phyloP scores from a whole-genome alignment of 192 early-diverging fungal genomes.

The Entomortierella chlamydospora region DNA sequence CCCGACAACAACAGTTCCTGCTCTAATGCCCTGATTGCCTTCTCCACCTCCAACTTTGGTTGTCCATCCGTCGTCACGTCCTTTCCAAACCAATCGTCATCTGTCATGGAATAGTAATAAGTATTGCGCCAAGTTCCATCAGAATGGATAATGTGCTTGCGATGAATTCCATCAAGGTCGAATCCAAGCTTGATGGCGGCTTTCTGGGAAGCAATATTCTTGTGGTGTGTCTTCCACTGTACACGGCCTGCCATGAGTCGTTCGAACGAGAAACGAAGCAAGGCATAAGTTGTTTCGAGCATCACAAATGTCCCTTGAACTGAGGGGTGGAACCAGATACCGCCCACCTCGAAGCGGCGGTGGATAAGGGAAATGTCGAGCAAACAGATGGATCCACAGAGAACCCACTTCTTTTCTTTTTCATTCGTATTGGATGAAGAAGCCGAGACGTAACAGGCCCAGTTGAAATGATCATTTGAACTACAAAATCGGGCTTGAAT shows the following conservation, averaged over 20 bases:
- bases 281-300: conserved; percentile 36
- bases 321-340: conserved; percentile 47
- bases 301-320: conserved; percentile 46
- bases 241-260: conserved; percentile 32
- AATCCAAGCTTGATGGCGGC: conserved; percentile 54
- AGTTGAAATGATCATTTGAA: conserved; percentile 11
- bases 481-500: conserved; percentile 13
- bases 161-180: conserved; percentile 31
- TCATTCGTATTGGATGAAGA: background rate
- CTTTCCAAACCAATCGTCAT: conserved; percentile 53
- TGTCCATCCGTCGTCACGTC: conserved; percentile 14
- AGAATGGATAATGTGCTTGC: conserved; percentile 47
- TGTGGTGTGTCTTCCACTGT: conserved; percentile 57
- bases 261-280: conserved; percentile 40
- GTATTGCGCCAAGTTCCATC: conserved; percentile 47
- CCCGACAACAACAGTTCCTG: background rate
- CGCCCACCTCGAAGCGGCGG: conserved; percentile 26
- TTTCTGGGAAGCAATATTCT: conserved; percentile 57
- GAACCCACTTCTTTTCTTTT: conserved; percentile 21
- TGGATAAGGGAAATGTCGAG: conserved; percentile 26
- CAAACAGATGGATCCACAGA: conserved; percentile 35
- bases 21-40: background rate
- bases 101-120: conserved; percentile 42
- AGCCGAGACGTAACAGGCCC: conserved; percentile 30
- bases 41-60: background rate